These are phyloP conservation scores for Collybia nuda DNA, from an alignment of 768 basidiomycete species.

Conservation along the genomic window DNA sequence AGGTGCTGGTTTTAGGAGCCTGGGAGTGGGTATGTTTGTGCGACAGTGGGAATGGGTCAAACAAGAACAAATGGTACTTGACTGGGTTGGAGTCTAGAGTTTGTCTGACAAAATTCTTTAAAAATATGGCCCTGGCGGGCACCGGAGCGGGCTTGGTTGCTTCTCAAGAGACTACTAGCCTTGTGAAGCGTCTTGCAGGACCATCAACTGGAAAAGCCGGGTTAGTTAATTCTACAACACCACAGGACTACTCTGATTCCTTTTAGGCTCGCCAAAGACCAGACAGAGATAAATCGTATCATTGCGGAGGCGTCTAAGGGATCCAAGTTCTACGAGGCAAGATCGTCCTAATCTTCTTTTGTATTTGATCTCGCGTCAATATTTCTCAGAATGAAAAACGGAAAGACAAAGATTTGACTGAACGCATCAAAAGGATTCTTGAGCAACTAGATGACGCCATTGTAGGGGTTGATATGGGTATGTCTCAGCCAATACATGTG, in stretches of 20 bases:
- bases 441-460: constrained; percentile 60
- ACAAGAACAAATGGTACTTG: too few relatives aligned
- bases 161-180: constrained; percentile 67
- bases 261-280: constrained; percentile 67
- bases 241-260: not conserved
- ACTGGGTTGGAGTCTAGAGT: too few relatives aligned
- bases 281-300: constrained; percentile 81
- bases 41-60: too few relatives aligned
- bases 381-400: constrained; percentile 77
- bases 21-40: too few relatives aligned
- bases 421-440: constrained; percentile 70
- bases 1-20: too few relatives aligned
- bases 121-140: not conserved
- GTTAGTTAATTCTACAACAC: constrained; percentile 35
- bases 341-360: constrained; percentile 12
- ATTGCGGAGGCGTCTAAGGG: constrained; percentile 92
- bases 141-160: constrained; percentile 16
- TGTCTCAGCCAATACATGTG: constrained; percentile 18
- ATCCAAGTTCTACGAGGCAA: constrained; percentile 87
- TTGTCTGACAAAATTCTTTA: not conserved
- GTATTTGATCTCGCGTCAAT: not conserved
- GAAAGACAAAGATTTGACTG: constrained; percentile 83
- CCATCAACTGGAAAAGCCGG: constrained; percentile 90
- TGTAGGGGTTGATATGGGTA: constrained; percentile 57
- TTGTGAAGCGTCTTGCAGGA: constrained; percentile 80